These are phyloP conservation scores for Populus hybrid DNA, from an alignment of 441 rosid species.

Conservation along the genomic window DNA sequence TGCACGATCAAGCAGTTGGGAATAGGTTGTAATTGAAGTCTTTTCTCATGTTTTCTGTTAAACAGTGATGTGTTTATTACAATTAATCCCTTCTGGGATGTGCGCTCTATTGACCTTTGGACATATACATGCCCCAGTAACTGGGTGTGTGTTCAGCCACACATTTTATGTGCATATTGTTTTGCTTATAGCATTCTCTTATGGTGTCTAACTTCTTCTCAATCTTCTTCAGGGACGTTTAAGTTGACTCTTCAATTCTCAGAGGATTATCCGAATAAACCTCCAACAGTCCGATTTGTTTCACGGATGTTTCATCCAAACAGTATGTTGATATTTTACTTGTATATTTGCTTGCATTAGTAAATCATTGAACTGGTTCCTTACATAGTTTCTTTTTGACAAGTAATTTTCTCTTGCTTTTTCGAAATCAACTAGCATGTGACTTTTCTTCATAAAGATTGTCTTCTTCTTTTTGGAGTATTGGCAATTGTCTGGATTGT, in stretches of 20 bases:
- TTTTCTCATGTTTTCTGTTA: too few relatives aligned
- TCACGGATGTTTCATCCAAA: slow-evolving; percentile 75
- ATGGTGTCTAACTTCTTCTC: not conserved
- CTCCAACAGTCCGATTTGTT: slow-evolving; percentile 65
- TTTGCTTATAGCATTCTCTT: not conserved
- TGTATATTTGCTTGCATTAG: not conserved
- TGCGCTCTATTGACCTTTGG: not conserved
- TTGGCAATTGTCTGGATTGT: not conserved
- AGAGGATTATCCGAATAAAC: slow-evolving; percentile 71
- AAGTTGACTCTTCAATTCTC: slow-evolving; percentile 62
- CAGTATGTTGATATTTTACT: slow-evolving; percentile 35
- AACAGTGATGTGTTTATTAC: too few relatives aligned
- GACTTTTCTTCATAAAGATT: not conserved
- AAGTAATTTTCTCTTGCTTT: not conserved
- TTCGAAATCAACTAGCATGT: not conserved
- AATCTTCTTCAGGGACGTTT: slow-evolving; percentile 48
- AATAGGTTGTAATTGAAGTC: too few relatives aligned
- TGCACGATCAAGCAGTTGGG: too few relatives aligned
- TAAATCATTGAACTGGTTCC: not conserved
- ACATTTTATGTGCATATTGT: too few relatives aligned
- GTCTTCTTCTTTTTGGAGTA: not conserved
- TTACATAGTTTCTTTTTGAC: not conserved
- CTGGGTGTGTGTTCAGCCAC: not conserved
- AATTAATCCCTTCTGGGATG: too few relatives aligned
- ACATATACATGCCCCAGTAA: not conserved